A percentile compares a stretch with the other conserved stretches of the same genome.
phyloP scores from a whole-genome alignment of 2,329 filamentous ascomycete genomes.

The Ascochyta lentis region DNA sequence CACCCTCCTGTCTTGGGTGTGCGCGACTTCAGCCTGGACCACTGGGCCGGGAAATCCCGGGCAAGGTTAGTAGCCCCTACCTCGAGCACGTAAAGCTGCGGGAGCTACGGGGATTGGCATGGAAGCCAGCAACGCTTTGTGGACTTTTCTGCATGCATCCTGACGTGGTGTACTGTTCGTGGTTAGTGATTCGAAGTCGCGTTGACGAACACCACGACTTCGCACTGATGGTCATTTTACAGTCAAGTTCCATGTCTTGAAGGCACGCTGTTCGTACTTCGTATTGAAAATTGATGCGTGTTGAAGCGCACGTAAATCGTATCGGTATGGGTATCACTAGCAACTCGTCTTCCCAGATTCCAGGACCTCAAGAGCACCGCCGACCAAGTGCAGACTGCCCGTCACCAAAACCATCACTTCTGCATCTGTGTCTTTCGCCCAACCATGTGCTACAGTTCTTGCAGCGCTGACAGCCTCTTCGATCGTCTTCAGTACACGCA shows the following conservation, averaged over 20 bases:
- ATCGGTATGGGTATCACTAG: slow-evolving; percentile 28
- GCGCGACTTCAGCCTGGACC: background rate
- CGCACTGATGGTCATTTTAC: background rate
- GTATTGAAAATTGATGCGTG: slow-evolving; percentile 15
- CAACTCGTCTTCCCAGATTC: slow-evolving; percentile 51
- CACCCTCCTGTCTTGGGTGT: slow-evolving; percentile 7
- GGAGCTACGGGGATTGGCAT: slow-evolving; percentile 1
- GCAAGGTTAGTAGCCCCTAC: slow-evolving; percentile 3
- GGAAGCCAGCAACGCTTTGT: background rate
- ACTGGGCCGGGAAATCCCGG: slow-evolving; percentile 9
- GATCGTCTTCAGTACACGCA: slow-evolving; percentile 69
- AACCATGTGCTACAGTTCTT: slow-evolving; percentile 48
- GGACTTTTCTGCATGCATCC: background rate
- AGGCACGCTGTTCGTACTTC: background rate
- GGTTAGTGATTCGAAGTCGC: background rate
- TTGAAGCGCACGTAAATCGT: slow-evolving; percentile 25
- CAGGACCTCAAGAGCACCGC: slow-evolving; percentile 76
- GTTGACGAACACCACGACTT: slow-evolving; percentile 1
- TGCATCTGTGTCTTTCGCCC: slow-evolving; percentile 36
- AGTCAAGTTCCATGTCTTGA: background rate
- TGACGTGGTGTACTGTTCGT: slow-evolving; percentile 2
- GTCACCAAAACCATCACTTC: slow-evolving; percentile 74
- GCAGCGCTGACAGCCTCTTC: slow-evolving; percentile 71
- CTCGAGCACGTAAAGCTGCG: slow-evolving; percentile 1
- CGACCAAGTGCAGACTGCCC: slow-evolving; percentile 84